A percentile compares a stretch with the other conserved stretches of the same genome.
Evolutionary conservation across 345 rosid species (phyloP).

Genomic region (Rhodomyrtus tomentosa): DNA sequence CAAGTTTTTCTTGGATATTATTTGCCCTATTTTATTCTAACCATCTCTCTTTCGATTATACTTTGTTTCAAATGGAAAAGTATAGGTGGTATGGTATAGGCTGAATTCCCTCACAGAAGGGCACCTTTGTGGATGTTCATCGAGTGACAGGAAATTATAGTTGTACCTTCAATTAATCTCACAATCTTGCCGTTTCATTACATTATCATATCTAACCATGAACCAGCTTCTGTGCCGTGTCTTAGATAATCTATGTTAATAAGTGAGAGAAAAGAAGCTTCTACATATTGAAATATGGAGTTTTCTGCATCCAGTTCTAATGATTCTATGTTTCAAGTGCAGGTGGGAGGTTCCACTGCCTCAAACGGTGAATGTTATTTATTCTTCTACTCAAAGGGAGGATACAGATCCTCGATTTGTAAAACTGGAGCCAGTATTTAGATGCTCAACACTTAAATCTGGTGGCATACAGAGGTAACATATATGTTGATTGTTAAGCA

Average conservation of each 20-base stretch:
- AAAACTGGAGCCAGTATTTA: slow-evolving; percentile 78
- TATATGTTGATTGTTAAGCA: neutral
- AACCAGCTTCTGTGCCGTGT: neutral
- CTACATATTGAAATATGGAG: neutral
- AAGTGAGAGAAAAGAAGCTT: neutral
- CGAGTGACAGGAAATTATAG: neutral
- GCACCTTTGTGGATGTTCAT: neutral
- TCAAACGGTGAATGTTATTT: slow-evolving; percentile 32
- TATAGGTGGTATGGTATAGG: neutral
- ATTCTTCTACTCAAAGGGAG: slow-evolving; percentile 38
- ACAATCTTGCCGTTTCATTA: neutral
- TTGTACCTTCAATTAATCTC: neutral
- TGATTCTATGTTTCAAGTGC: slow-evolving; percentile 20
- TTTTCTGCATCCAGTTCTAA: neutral
- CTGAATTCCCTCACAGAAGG: neutral
- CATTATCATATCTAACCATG: neutral
- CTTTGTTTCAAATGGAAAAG: neutral
- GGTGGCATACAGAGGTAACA: slow-evolving; percentile 60
- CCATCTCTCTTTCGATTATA: neutral
- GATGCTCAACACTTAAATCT: slow-evolving; percentile 52
- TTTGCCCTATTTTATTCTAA: neutral
- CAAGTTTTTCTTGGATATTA: neutral
- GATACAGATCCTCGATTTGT: slow-evolving; percentile 85
- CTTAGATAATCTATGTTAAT: neutral
- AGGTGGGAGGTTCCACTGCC: slow-evolving; percentile 98